Percentiles rank a stretch among this genome's conserved stretches.
Conservation (phyloP, 805 yeast species). For the Saccharomycopsis fodiens region DNA sequence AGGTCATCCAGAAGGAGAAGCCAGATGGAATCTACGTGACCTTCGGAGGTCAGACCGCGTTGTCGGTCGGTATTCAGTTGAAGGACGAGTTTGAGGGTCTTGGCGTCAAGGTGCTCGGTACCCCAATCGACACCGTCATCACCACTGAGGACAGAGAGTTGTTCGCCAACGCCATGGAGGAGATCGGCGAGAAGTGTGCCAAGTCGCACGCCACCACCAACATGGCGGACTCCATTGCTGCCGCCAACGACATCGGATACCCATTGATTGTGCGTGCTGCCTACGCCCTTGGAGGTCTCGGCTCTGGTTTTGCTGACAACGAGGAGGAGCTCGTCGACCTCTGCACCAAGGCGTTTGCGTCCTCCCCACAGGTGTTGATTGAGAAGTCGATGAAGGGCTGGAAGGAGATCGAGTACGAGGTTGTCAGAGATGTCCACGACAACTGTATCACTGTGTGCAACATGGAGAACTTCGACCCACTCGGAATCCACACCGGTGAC, state of each 20-base stretch:
- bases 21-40: slow-evolving; percentile 97
- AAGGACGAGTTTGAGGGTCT: slow-evolving; percentile 90
- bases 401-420: slow-evolving; percentile 98
- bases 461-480: slow-evolving; percentile 98
- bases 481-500: slow-evolving; percentile 98
- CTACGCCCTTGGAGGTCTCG: slow-evolving; percentile 94
- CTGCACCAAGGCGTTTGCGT: slow-evolving; percentile 88
- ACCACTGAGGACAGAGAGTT: slow-evolving; percentile 98
- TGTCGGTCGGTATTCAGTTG: slow-evolving; percentile 89
- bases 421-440: slow-evolving; percentile 93
- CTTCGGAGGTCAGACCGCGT: slow-evolving; percentile 98
- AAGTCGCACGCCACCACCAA: slow-evolving; percentile 78
- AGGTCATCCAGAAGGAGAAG: slow-evolving; percentile 88
- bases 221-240: slow-evolving; percentile 74
- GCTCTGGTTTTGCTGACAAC: slow-evolving; percentile 94
- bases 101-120: slow-evolving; percentile 94
- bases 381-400: slow-evolving; percentile 98
- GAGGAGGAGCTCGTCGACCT: slow-evolving; percentile 73
- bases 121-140: slow-evolving; percentile 90
- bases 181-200: slow-evolving; percentile 94
- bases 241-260: slow-evolving; percentile 81
- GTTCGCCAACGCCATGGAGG: slow-evolving; percentile 90
- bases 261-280: slow-evolving; percentile 98
- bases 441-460: slow-evolving; percentile 98
- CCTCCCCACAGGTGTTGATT: slow-evolving; percentile 92